Evolutionary conservation across 106 monocot genomes (phyloP).

Genomic region (Dioscorea alata): DNA sequence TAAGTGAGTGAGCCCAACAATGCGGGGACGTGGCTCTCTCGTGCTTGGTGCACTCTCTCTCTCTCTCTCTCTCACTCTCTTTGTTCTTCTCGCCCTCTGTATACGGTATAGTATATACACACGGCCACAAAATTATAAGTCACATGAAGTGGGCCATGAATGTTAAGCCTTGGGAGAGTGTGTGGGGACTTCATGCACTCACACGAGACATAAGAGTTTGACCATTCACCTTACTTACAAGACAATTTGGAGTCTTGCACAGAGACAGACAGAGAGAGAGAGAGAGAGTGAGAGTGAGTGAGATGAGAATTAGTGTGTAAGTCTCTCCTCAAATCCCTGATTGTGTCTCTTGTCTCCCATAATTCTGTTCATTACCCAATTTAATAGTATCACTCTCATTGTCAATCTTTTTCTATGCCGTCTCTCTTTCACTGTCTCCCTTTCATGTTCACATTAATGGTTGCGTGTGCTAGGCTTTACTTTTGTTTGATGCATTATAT

Average conservation of each 20-base stretch:
- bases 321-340: slow-evolving; percentile 1
- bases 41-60: background rate
- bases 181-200: background rate
- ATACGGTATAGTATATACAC: background rate
- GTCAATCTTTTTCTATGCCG: too few species aligned
- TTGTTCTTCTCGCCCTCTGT: background rate
- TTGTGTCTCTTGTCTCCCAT: background rate
- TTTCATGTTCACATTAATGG: too few species aligned
- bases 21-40: background rate
- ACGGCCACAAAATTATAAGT: background rate
- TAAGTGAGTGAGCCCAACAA: background rate
- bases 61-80: background rate
- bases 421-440: too few species aligned
- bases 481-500: too few species aligned
- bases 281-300: background rate
- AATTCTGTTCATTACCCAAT: background rate
- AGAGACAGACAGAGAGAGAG: too few species aligned
- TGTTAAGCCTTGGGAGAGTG: background rate
- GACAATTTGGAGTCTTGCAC: too few species aligned
- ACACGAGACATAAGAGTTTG: background rate
- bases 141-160: background rate
- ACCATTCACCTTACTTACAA: background rate
- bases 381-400: too few species aligned
- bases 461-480: too few species aligned
- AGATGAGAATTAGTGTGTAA: background rate